phyloP scores from a whole-genome alignment of 2,329 filamentous ascomycete genomes.

The Dactylella cylindrospora region DNA sequence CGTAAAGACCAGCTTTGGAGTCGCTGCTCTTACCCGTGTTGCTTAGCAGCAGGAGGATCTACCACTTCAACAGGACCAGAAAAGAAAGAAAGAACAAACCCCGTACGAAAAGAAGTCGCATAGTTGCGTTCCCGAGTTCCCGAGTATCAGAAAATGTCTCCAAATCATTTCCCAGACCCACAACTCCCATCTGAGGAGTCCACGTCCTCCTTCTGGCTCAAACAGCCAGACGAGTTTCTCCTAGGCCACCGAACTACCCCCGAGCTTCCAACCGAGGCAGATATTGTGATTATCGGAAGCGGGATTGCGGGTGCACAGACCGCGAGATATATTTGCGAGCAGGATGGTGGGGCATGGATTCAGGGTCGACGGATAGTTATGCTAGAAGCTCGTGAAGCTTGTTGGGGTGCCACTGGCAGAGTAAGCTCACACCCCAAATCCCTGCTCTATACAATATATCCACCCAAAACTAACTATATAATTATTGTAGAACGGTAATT shows the following conservation, averaged over 20 bases:
- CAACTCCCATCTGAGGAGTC: conserved; percentile 64
- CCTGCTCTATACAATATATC: neutral
- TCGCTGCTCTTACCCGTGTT: conserved; percentile 6
- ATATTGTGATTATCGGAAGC: conserved; percentile 72
- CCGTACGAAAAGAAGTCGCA: neutral
- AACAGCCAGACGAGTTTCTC: conserved; percentile 65
- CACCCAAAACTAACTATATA: neutral
- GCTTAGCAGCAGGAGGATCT: neutral
- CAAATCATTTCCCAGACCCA: conserved; percentile 49
- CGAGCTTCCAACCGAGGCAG: conserved; percentile 63
- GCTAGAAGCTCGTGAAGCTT: conserved; percentile 76
- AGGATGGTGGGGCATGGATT: conserved; percentile 54
- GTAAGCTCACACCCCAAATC: conserved; percentile 50
- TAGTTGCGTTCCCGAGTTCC: too few species aligned
- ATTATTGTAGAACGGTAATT: conserved; percentile 21
- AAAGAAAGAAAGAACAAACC: neutral
- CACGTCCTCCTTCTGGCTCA: conserved; percentile 73
- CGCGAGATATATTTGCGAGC: conserved; percentile 62
- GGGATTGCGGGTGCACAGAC: conserved; percentile 76
- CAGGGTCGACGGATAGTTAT: conserved; percentile 61
- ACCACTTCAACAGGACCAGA: neutral
- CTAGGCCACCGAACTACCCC: conserved; percentile 68
- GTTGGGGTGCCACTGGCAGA: conserved; percentile 76
- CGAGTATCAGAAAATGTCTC: too few species aligned
- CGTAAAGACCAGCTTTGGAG: conserved; percentile 12